Percentiles rank a stretch among this genome's conserved stretches.
Conservation (phyloP, 75 land plant genomes). For the Selaginella tamariscina region DNA sequence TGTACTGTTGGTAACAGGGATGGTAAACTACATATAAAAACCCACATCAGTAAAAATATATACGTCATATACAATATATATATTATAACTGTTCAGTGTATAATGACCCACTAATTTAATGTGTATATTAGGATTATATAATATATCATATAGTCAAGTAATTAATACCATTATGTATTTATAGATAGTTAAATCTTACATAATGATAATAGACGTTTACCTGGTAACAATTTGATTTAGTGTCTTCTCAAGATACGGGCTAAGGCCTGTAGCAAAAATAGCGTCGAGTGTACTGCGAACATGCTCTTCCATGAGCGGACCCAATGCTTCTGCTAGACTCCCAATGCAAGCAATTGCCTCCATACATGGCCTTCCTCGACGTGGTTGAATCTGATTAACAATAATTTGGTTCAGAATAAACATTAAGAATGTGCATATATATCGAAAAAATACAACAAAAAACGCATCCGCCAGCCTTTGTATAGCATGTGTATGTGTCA, state of each 20-base stretch:
- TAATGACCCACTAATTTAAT: neutral
- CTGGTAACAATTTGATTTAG: slow-evolving; percentile 72
- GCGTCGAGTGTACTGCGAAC: slow-evolving; percentile 72
- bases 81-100: neutral
- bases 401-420: too few relatives aligned
- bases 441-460: too few relatives aligned
- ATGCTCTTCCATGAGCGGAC: slow-evolving; percentile 67
- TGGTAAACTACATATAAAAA: slow-evolving; percentile 52
- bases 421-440: neutral
- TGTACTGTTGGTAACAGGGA: slow-evolving; percentile 69
- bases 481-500: too few relatives aligned
- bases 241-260: slow-evolving; percentile 52
- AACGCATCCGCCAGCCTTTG: too few relatives aligned
- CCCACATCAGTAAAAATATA: neutral
- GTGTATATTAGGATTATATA: neutral
- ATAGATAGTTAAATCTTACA: too few relatives aligned
- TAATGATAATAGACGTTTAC: too few relatives aligned
- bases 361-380: slow-evolving; percentile 69
- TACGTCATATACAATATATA: too few relatives aligned
- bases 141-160: neutral
- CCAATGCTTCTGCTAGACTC: slow-evolving; percentile 85
- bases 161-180: too few relatives aligned
- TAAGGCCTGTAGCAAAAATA: slow-evolving; percentile 78
- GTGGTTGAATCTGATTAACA: slow-evolving; percentile 63
- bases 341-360: slow-evolving; percentile 94